These are phyloP conservation scores for Avicennia marina DNA, from an alignment of 257 asterid genomes.

Conservation along the genomic window DNA sequence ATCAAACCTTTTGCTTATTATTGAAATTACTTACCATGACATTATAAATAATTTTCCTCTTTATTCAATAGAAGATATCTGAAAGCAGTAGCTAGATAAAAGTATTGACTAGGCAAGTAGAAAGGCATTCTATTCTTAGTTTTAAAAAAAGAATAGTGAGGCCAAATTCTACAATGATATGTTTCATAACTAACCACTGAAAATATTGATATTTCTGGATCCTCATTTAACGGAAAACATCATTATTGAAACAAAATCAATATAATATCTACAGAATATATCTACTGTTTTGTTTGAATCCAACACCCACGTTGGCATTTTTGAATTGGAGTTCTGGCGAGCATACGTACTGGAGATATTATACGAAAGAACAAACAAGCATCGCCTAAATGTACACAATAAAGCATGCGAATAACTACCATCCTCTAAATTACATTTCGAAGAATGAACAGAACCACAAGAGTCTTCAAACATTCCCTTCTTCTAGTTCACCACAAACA, in stretches of 20 bases:
- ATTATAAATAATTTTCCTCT: neutral
- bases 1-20: neutral
- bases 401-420: conserved; percentile 5
- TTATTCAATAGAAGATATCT: neutral
- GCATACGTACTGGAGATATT: neutral
- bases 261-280: conserved; percentile 2
- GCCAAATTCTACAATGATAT: neutral
- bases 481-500: conserved; percentile 2
- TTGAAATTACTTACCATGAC: neutral
- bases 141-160: too few relatives aligned
- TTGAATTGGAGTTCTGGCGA: neutral
- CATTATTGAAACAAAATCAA: neutral
- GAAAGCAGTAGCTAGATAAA: neutral
- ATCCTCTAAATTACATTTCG: neutral
- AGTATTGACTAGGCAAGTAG: too few relatives aligned
- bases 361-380: neutral
- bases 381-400: neutral
- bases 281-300: neutral
- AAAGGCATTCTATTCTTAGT: too few relatives aligned
- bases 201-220: neutral
- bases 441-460: neutral
- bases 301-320: neutral
- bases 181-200: neutral
- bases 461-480: neutral
- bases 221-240: neutral